Base-by-base conservation (phyloP, 176 grass and related monocot genomes). In the Hordeum marinum region DNA sequence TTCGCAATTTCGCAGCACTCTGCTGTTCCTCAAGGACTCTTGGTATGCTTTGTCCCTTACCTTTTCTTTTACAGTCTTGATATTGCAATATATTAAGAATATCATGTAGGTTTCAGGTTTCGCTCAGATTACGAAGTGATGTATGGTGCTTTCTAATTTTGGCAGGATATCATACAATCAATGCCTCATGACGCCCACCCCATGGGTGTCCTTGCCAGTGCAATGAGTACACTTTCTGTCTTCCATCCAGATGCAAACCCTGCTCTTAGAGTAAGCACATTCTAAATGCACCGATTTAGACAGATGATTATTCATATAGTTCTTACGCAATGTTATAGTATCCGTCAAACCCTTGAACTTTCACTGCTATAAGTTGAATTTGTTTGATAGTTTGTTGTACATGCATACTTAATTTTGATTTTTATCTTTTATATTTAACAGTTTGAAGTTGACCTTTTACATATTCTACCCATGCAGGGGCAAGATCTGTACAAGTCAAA, bases 161-260 rank as follows among this genome's bases (percentile, higher is more conserved):
- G 25, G 12, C 80, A 99, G 91, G 96, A 99, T 86, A 96, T 96
- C 40, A 91, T 99, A 92, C 96, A 99, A 86, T 50, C 89, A 68
- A 99, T 99, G 96, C 94, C 96, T 82, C 96, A 99, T 89, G 96
- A 99, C 77, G 93, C 96, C 59, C 93, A 99, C 59, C 94, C 96
- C 42, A 99, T 99, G 96, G 96, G 96, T 84, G 96, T 96, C 55
- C 93, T 99, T 92, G 93, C 94, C 15, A 94, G 93, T 50, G 94
- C 91, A 77, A 96, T 99, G 94, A 96, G 96, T 79, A 81, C 86
- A 8, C 91, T 99, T 89, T 99, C 96, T 61, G 91, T 99, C 80
- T 99, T 99, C 82, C 96, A 99, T 86, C 96, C 94, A 61, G 96
- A 99, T 82, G 93, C 96, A 90, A 99, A 99, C 58, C 93, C 94